phyloP scores from a whole-genome alignment of 768 basidiomycete species.

The Peribolospora kevripleyi region DNA sequence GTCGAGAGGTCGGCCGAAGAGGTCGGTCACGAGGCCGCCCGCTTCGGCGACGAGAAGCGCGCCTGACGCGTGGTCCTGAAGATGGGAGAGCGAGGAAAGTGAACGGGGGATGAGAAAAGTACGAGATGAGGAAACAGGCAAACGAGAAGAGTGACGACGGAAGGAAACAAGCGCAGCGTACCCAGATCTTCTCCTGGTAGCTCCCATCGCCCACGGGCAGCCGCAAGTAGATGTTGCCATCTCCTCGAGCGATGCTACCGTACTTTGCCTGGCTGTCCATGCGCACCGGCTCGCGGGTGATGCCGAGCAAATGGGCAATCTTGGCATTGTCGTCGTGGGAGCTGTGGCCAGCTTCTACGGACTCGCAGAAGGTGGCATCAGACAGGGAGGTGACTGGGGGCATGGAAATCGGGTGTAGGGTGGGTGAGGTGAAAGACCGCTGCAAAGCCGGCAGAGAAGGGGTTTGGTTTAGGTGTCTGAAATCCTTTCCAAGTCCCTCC shows the following conservation, averaged over 20 bases:
- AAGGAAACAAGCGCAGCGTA: conserved; percentile 16
- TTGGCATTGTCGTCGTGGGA: conserved; percentile 48
- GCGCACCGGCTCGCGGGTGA: conserved; percentile 40
- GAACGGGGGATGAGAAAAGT: background rate
- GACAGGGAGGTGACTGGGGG: conserved; percentile 25
- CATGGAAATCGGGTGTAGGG: conserved; percentile 28
- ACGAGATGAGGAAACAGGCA: background rate
- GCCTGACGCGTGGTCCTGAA: conserved; percentile 74
- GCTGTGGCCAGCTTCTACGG: conserved; percentile 73
- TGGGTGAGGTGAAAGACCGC: conserved; percentile 18
- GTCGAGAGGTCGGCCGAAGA: conserved; percentile 48
- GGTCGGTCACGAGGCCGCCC: conserved; percentile 69
- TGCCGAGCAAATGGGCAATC: conserved; percentile 40
- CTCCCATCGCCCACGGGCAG: conserved; percentile 46
- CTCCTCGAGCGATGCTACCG: conserved; percentile 56
- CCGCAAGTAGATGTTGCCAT: conserved; percentile 57
- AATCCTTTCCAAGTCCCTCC: background rate
- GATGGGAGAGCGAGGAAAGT: background rate
- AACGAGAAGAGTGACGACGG: background rate
- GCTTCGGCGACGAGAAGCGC: conserved; percentile 63
- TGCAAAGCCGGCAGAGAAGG: background rate
- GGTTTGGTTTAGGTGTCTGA: no score
- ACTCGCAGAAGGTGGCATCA: conserved; percentile 54
- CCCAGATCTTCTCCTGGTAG: conserved; percentile 94
- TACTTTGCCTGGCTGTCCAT: conserved; percentile 99